phyloP scores from a whole-genome alignment of 768 basidiomycete species.

The Flagelloscypha sp. region DNA sequence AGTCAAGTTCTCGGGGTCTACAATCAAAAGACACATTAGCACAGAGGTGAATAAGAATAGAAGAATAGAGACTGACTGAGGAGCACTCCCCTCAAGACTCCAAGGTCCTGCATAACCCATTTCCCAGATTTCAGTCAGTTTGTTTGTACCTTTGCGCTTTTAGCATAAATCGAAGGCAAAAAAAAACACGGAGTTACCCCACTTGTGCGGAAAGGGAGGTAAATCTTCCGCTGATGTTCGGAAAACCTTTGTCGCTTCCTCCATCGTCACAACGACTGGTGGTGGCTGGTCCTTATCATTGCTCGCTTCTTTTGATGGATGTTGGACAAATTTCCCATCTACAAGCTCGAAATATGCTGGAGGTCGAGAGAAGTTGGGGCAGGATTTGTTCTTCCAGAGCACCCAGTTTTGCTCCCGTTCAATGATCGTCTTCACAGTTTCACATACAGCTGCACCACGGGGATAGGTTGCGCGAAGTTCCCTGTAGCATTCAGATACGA shows the following conservation, averaged over 20 bases:
- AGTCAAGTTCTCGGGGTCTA: slow-evolving; percentile 67
- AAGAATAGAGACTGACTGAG: slow-evolving; percentile 30
- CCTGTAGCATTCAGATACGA: too few relatives aligned
- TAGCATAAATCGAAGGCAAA: too few relatives aligned
- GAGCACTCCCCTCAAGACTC: slow-evolving; percentile 57
- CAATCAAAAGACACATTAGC: slow-evolving; percentile 4
- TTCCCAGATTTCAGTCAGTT: slow-evolving; percentile 76
- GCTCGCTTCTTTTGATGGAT: slow-evolving; percentile 47
- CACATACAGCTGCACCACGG: slow-evolving; percentile 67
- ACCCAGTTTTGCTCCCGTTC: slow-evolving; percentile 88
- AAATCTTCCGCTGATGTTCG: too few relatives aligned
- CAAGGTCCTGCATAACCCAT: slow-evolving; percentile 67
- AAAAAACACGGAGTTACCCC: too few relatives aligned
- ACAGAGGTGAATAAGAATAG: slow-evolving; percentile 4
- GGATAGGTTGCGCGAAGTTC: slow-evolving; percentile 69
- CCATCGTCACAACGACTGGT: slow-evolving; percentile 55
- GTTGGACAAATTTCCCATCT: slow-evolving; percentile 49
- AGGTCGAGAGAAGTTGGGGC: slow-evolving; percentile 70
- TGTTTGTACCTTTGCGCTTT: too few relatives aligned
- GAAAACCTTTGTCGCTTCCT: too few relatives aligned
- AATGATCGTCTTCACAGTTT: slow-evolving; percentile 62
- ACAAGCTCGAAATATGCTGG: slow-evolving; percentile 46
- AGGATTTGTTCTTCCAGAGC: slow-evolving; percentile 80
- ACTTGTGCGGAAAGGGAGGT: too few relatives aligned
- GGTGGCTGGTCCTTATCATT: slow-evolving; percentile 49